Evolutionary conservation across 2,329 filamentous ascomycete species (phyloP).

Genomic region (Fusarium illudens): DNA sequence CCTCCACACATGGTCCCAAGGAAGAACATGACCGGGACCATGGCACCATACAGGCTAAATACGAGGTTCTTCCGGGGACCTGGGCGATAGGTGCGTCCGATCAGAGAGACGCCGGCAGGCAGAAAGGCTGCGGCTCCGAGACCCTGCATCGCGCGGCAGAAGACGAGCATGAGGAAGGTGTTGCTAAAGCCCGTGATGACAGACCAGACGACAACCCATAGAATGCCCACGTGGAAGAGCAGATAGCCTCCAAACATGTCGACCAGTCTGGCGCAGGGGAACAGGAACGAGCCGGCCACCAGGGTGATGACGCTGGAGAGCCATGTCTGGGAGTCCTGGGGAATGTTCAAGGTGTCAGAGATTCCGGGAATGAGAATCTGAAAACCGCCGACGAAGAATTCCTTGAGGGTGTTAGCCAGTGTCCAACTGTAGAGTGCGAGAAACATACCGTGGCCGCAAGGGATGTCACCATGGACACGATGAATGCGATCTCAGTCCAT

Average conservation of each 20-base stretch:
- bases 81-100: constrained; percentile 71
- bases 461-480: constrained; percentile 66
- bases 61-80: constrained; percentile 75
- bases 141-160: constrained; percentile 74
- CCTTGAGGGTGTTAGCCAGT: constrained; percentile 48
- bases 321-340: constrained; percentile 68
- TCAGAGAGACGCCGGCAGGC: constrained; percentile 72
- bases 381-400: constrained; percentile 80
- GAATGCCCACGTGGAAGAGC: constrained; percentile 63
- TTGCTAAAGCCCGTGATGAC: constrained; percentile 71
- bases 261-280: constrained; percentile 65
- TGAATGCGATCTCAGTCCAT: constrained; percentile 66
- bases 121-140: constrained; percentile 74
- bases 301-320: constrained; percentile 68
- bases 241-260: constrained; percentile 68
- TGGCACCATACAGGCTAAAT: constrained; percentile 64
- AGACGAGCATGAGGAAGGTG: constrained; percentile 71
- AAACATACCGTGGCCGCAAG: constrained; percentile 64
- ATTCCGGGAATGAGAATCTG: constrained; percentile 74
- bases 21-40: constrained; percentile 64
- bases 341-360: constrained; percentile 68
- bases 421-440: background rate
- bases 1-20: constrained; percentile 72
- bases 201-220: constrained; percentile 71
- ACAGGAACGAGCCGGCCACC: constrained; percentile 63